phyloP scores from a whole-genome alignment of 2,329 filamentous ascomycete genomes.

The Leptographium lundbergii region DNA sequence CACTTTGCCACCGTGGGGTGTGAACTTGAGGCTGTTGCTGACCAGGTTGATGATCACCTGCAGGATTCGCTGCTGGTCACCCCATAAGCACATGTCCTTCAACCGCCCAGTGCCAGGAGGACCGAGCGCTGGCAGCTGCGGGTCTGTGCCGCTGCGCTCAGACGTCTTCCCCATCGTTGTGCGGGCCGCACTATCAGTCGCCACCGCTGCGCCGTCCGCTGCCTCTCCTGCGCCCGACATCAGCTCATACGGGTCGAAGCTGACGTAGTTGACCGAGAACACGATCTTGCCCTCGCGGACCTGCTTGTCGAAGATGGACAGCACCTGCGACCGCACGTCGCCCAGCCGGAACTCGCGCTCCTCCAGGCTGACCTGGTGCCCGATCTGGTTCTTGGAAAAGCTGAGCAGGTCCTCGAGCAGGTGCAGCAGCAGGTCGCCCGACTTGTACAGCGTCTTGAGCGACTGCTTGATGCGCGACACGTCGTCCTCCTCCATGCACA shows the following conservation, averaged over 20 bases:
- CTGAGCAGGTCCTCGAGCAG: constrained; percentile 80
- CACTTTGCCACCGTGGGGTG: constrained; percentile 62
- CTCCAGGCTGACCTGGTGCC: constrained; percentile 68
- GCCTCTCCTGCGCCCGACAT: not conserved
- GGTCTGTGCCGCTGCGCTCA: constrained; percentile 14
- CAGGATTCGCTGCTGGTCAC: constrained; percentile 82
- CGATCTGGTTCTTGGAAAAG: constrained; percentile 92
- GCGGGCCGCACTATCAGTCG: not conserved
- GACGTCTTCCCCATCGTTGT: not conserved
- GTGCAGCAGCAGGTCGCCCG: constrained; percentile 71
- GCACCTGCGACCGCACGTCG: constrained; percentile 72
- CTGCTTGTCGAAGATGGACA: constrained; percentile 84
- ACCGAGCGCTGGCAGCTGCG: constrained; percentile 43
- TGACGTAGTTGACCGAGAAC: constrained; percentile 60
- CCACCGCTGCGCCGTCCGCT: not conserved
- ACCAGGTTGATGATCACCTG: constrained; percentile 92
- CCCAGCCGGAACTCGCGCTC: constrained; percentile 74
- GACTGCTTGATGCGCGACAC: constrained; percentile 66
- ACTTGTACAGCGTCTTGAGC: constrained; percentile 79
- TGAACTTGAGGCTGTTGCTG: constrained; percentile 87
- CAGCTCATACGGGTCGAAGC: constrained; percentile 22
- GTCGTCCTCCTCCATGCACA: constrained; percentile 87
- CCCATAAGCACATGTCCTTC: constrained; percentile 80
- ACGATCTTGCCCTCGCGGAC: constrained; percentile 67
- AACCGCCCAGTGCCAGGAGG: constrained; percentile 55